Conservation (phyloP, 2,329 filamentous ascomycete species). For the Albophoma yamanashiensis region DNA sequence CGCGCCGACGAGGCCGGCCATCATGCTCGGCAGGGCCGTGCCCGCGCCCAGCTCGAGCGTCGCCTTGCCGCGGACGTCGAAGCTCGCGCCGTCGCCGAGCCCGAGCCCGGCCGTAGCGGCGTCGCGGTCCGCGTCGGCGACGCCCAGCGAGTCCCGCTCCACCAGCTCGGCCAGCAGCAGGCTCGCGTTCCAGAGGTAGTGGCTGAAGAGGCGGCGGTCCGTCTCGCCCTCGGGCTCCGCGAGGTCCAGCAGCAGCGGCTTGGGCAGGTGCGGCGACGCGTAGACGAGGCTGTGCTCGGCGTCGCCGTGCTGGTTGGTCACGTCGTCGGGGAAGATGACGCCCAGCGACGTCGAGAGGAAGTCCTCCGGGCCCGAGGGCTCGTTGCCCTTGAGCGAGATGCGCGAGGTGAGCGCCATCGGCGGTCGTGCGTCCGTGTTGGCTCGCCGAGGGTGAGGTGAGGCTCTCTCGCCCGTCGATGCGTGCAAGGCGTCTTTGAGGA, state of each 20-base stretch:
- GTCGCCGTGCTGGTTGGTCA: slow-evolving; percentile 56
- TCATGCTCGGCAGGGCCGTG: slow-evolving; percentile 41
- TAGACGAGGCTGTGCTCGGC: slow-evolving; percentile 48
- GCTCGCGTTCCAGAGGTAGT: slow-evolving; percentile 64
- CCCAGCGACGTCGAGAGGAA: slow-evolving; percentile 47
- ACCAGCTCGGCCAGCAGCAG: slow-evolving; percentile 44
- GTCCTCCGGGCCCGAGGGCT: slow-evolving; percentile 38
- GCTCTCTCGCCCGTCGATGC: background rate
- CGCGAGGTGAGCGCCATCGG: slow-evolving; percentile 33
- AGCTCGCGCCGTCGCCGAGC: slow-evolving; percentile 14
- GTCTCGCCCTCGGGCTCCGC: slow-evolving; percentile 38
- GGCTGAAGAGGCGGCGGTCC: slow-evolving; percentile 53
- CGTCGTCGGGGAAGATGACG: slow-evolving; percentile 58
- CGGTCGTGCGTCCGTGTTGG: background rate
- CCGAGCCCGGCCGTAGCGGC: background rate
- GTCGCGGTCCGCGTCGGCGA: slow-evolving; percentile 3
- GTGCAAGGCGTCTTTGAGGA: background rate
- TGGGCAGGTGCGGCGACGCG: slow-evolving; percentile 37
- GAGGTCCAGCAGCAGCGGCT: slow-evolving; percentile 32
- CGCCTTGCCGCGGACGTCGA: slow-evolving; percentile 37
- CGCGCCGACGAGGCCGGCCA: slow-evolving; percentile 37
- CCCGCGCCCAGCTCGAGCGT: slow-evolving; percentile 60
- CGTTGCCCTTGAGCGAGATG: slow-evolving; percentile 15
- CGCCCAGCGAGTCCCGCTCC: slow-evolving; percentile 33
- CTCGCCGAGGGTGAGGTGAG: background rate